Evolutionary conservation across 2,329 filamentous ascomycete genomes (phyloP), one percentile per base, ranked within the genome.

Genomic region (Colletotrichum phormii): DNA sequence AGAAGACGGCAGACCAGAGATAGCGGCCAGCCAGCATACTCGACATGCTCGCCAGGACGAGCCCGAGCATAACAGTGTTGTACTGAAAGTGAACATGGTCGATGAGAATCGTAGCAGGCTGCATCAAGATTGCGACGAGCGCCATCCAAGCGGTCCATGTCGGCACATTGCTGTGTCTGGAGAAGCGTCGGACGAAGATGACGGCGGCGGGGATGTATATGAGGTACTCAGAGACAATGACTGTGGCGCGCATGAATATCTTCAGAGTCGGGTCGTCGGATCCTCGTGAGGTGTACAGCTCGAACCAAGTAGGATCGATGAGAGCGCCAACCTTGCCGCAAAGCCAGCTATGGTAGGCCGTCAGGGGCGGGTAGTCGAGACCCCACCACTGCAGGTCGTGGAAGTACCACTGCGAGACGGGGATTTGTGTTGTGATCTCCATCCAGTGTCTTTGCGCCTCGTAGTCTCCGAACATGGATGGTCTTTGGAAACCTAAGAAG

Each of bases 391-490:
- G 89, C 57, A 98, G 86, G 81, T 99, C 95, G 82, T 99, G 95
- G 80, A 97, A 98, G 83, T 99, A 99, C 97, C 97, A 99, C 82
- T 97, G 93, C 12, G 95, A 97, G 49, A 97, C 88, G 15, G 97
- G 97, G 2, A 99, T 87, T 72, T 98, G 91, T 9, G 91, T 94
- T 2, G 97, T 98, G 76, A 99, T 87, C 80, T 99, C 97, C 95
- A 99, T 98, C 97, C 97, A 99, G 83, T 99, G 97, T 77, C 97
- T 88, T 82, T 99, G 97, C 4, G 97, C 97, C 85, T 99, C 97
- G 84, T 98, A 99, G 83, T 99, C 97, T 76, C 97, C 97, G 80
- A 95, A 94, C 91, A 98, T 95, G 6, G 97, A 97, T 46, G 95
- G 95, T 73, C 90, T 90, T 72, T 92, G 86, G 79, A 92, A 94